Conservation (phyloP, 2,329 filamentous ascomycete genomes). For the Didymella sp. region DNA sequence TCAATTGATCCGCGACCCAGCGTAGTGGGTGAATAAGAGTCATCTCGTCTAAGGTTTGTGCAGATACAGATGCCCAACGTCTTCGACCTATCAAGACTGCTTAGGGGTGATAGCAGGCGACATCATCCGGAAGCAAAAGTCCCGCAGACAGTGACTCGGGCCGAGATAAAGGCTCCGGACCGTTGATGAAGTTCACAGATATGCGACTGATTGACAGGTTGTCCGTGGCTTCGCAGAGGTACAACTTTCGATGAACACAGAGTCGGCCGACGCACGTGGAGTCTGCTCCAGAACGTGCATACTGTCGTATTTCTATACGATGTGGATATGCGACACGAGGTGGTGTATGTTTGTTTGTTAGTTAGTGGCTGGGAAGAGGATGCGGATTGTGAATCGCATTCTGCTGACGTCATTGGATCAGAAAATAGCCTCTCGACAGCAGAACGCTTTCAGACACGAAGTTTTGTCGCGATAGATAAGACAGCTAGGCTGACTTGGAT, state of each 20-base stretch:
- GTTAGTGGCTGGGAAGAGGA: neutral
- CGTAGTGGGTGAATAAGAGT: neutral
- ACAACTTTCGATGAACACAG: neutral
- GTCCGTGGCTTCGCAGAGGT: neutral
- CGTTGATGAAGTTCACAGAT: neutral
- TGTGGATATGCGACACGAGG: neutral
- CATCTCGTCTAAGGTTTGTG: neutral
- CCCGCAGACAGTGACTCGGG: conserved; percentile 1
- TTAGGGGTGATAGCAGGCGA: neutral
- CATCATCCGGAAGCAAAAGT: neutral
- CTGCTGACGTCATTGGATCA: conserved; percentile 3
- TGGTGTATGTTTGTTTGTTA: neutral
- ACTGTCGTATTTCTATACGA: neutral
- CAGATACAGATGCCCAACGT: neutral
- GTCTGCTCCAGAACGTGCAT: neutral
- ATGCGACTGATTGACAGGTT: neutral
- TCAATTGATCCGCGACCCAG: neutral
- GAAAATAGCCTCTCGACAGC: no score
- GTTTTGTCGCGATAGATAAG: conserved; percentile 35
- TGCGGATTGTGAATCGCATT: neutral
- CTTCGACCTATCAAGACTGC: neutral
- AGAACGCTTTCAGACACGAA: neutral
- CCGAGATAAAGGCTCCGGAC: conserved; percentile 1
- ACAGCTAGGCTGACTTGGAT: no score
- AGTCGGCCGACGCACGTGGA: neutral